phyloP scores from a whole-genome alignment of 2,329 filamentous ascomycete species.

The Oidium heveae region DNA sequence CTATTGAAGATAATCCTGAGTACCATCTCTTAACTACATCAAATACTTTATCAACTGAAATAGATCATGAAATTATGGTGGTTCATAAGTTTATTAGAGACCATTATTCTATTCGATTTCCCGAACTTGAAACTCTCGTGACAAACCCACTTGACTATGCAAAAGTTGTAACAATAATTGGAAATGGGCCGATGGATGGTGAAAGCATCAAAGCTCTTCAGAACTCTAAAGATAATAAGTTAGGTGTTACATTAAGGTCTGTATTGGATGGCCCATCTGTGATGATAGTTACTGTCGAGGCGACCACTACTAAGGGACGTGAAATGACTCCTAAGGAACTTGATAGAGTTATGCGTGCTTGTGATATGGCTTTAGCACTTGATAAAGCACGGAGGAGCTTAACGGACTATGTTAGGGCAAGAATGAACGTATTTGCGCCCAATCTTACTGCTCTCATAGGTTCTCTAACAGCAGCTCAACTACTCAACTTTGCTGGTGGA shows the following conservation, averaged over 20 bases:
- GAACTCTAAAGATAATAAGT: constrained; percentile 49
- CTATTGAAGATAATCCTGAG: constrained; percentile 76
- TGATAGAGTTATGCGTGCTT: constrained; percentile 47
- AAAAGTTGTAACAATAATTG: constrained; percentile 78
- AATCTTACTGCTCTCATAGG: constrained; percentile 81
- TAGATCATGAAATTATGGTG: constrained; percentile 74
- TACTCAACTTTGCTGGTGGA: constrained; percentile 86
- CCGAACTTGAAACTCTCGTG: constrained; percentile 72
- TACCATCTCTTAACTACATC: constrained; percentile 74
- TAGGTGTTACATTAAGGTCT: constrained; percentile 49
- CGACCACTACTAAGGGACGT: constrained; percentile 64
- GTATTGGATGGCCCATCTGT: constrained; percentile 72
- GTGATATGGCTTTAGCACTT: constrained; percentile 67
- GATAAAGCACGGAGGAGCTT: constrained; percentile 69
- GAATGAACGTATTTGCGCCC: constrained; percentile 88
- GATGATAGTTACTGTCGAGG: constrained; percentile 91
- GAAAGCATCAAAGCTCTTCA: constrained; percentile 60
- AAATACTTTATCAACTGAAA: constrained; percentile 72
- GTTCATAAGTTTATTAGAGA: constrained; percentile 95
- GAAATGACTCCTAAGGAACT: constrained; percentile 56
- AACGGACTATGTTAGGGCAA: constrained; percentile 84
- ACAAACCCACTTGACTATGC: constrained; percentile 87
- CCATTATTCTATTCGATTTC: constrained; percentile 82
- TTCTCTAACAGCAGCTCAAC: constrained; percentile 75
- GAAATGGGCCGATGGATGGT: constrained; percentile 68